Evolutionary conservation across 2,329 filamentous ascomycete genomes (phyloP).

Genomic region (Bimuria novae-zelandiae): DNA sequence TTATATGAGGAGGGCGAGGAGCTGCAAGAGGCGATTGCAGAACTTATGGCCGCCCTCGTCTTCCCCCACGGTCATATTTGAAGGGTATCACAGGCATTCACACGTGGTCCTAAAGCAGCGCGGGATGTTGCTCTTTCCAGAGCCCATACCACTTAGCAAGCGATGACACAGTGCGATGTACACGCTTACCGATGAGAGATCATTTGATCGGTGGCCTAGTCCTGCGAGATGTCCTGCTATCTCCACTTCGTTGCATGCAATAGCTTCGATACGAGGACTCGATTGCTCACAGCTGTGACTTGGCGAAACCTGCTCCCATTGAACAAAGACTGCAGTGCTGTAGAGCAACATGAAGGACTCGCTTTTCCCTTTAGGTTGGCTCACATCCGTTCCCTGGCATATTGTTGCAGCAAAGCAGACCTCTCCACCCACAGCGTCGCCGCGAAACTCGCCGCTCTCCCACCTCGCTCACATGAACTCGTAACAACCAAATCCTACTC

Average conservation of each 20-base stretch:
- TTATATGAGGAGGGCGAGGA: too few species aligned
- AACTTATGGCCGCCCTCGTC: too few species aligned
- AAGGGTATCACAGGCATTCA: too few species aligned
- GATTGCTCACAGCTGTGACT: neutral
- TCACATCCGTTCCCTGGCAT: too few species aligned
- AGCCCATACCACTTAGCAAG: neutral
- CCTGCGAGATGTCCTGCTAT: neutral
- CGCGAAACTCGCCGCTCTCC: neutral
- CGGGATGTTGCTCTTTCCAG: too few species aligned
- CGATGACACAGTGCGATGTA: neutral
- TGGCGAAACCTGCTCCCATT: neutral
- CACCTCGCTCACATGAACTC: neutral
- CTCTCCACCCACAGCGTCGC: neutral
- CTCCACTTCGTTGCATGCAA: neutral
- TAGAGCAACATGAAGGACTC: neutral
- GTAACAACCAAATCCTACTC: neutral
- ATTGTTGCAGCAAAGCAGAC: neutral
- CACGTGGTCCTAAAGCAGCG: too few species aligned
- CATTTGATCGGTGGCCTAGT: neutral
- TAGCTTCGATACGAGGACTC: neutral
- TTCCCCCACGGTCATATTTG: too few species aligned
- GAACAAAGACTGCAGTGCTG: neutral
- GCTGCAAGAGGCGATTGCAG: too few species aligned
- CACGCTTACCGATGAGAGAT: neutral
- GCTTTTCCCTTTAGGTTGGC: too few species aligned